Evolutionary conservation across 176 grass and related monocot species (phyloP).

Genomic region (Oryza punctata): DNA sequence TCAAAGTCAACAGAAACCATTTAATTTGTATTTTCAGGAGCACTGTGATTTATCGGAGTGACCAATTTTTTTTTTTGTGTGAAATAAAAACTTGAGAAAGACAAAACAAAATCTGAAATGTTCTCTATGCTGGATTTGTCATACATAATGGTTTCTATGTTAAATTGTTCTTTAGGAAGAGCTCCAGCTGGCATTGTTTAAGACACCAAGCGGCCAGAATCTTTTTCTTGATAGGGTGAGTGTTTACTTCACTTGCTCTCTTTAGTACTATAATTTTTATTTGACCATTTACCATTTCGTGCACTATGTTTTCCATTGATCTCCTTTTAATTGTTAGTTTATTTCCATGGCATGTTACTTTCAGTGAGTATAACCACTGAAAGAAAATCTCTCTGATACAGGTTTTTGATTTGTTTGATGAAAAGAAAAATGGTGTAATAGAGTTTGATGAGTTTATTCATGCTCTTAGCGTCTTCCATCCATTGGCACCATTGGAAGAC

Average conservation of each 20-base stretch:
- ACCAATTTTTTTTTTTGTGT: background rate
- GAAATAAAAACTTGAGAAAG: background rate
- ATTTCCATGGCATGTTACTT: background rate
- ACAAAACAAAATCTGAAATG: background rate
- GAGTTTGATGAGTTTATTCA: slow-evolving; percentile 93
- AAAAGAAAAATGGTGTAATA: slow-evolving; percentile 89
- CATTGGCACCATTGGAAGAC: slow-evolving; percentile 62
- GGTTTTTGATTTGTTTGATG: slow-evolving; percentile 90
- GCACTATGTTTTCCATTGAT: background rate
- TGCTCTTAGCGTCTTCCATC: slow-evolving; percentile 83
- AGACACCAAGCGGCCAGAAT: slow-evolving; percentile 60
- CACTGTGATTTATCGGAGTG: background rate
- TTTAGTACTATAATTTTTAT: background rate
- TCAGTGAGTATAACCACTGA: background rate
- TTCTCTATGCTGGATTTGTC: background rate
- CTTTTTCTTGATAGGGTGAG: slow-evolving; percentile 91
- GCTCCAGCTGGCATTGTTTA: slow-evolving; percentile 79
- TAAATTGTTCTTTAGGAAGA: slow-evolving; percentile 63
- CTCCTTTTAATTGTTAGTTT: slow-evolving; percentile 14
- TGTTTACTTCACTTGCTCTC: slow-evolving; percentile 7
- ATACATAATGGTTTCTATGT: background rate
- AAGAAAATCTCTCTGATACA: slow-evolving; percentile 9
- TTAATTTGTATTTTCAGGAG: background rate
- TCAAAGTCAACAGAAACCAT: slow-evolving; percentile 5
- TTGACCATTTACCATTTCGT: background rate